Evolutionary conservation across 352 stramenopile species (phyloP), one percentile per base, ranked within the genome.

Genomic region (Aphanomyces invadans): DNA sequence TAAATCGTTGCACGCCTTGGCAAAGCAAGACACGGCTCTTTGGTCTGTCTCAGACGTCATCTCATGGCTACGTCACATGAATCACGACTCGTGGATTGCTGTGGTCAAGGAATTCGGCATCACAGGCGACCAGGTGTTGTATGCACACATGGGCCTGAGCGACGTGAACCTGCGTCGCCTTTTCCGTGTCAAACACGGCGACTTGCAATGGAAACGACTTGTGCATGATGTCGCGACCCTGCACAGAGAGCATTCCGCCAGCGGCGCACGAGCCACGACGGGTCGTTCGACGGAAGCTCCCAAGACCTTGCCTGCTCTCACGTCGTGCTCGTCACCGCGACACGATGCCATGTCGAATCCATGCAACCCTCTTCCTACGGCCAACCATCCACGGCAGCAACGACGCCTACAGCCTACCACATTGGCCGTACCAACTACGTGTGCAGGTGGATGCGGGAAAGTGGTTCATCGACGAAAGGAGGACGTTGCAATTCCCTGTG

Each of bases 71-170:
- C 38, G 33, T 31, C 60, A 67, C 17, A 19, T 57, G 17, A 23
- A 67, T 10, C 38, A 57, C 45, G 48, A 57, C 2, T 26, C 23
- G n/a, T 25, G 56, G 17, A 31, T 5, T 2, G 12, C 12, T 4
- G 11, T 45, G 5, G 39, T 26, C 1, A 33, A 2, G 17, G 46
- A 45, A 11, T 5, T 11, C 2, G 23, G 29, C 9, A 59, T 67
- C 60, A 59, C 39, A 0, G 60, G 60, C 19, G 12, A 17, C 5
- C 42, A 55, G n/a, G 23, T 67, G 11, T 28, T 67, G 4, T 11
- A 39, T 9, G 60, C 60, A 31, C 60, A 67, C 32, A 42, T 67
- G 33, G 60, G 45, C 10, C n/a, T 67, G 19, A 67, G 60, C 49
- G 60, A 67, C 23, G 15, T 67, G 23, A 49, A 67, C 33, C 49